phyloP scores from a whole-genome alignment of 768 basidiomycete genomes.

The Russula dissimulans region DNA sequence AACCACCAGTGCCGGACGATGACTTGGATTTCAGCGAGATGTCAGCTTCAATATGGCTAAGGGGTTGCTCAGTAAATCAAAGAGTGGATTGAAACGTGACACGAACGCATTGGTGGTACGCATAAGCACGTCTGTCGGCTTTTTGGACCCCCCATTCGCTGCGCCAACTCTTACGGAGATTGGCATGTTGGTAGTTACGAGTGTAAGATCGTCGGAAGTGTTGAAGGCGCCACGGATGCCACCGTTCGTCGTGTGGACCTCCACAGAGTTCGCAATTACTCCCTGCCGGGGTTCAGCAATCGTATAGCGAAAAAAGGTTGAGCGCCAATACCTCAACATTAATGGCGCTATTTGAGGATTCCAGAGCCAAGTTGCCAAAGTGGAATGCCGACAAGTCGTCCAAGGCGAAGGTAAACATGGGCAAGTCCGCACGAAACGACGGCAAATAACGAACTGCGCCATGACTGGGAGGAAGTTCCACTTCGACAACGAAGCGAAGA shows the following conservation, averaged over 20 bases:
- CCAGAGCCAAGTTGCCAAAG: not conserved
- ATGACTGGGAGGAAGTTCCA: not conserved
- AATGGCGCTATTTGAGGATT: conserved; percentile 24
- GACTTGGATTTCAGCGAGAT: conserved; percentile 29
- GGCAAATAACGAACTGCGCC: not conserved
- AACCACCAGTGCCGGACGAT: conserved; percentile 21
- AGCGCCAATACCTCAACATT: conserved; percentile 21
- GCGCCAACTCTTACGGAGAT: conserved; percentile 26
- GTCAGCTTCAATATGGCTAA: conserved; percentile 28
- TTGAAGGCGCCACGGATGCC: conserved; percentile 33
- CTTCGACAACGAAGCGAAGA: conserved; percentile 22
- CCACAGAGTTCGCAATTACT: conserved; percentile 21
- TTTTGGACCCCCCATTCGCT: conserved; percentile 19
- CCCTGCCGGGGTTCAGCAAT: conserved; percentile 23
- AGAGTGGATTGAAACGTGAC: too few species aligned
- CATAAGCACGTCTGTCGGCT: conserved; percentile 27
- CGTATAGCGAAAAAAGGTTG: not conserved
- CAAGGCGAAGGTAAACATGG: not conserved
- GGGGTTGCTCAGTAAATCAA: not conserved
- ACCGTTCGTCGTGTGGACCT: conserved; percentile 27
- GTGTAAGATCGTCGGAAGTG: conserved; percentile 21
- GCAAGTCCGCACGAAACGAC: conserved; percentile 1
- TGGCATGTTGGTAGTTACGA: conserved; percentile 30
- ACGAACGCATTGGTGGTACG: conserved; percentile 37
- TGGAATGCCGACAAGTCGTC: not conserved